These are phyloP conservation scores for Saturnispora sekii DNA, from an alignment of 805 yeast genomes.

Conservation along the genomic window DNA sequence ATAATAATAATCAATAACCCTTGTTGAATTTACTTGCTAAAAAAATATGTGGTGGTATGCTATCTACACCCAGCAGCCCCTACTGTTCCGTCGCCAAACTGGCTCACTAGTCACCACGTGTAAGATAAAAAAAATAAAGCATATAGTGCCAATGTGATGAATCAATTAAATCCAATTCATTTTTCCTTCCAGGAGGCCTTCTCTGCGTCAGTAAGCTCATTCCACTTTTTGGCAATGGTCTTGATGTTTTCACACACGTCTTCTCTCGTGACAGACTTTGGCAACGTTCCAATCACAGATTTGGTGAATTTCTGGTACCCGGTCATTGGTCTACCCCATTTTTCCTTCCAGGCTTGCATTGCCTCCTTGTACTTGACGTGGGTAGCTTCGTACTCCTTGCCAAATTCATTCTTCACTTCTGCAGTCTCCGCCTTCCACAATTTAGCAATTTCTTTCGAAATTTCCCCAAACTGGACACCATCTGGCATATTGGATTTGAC, in stretches of 20 bases:
- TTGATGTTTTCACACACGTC: constrained; percentile 15
- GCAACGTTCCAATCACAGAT: constrained; percentile 9
- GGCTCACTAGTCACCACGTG: too few species aligned
- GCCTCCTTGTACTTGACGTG: constrained; percentile 10
- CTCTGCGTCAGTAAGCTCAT: constrained; percentile 15
- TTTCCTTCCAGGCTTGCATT: constrained; percentile 19
- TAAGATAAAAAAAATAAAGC: neutral
- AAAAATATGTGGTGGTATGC: too few species aligned
- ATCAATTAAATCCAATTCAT: neutral
- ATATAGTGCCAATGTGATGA: too few species aligned
- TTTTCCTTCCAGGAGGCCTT: constrained; percentile 16
- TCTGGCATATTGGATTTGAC: constrained; percentile 4
- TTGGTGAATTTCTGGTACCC: constrained; percentile 19
- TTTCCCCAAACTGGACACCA: neutral
- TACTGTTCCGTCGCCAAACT: too few species aligned
- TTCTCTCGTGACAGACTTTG: constrained; percentile 11
- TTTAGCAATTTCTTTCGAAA: constrained; percentile 9
- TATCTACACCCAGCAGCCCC: too few species aligned
- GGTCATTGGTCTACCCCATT: constrained; percentile 15
- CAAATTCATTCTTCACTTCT: constrained; percentile 13
- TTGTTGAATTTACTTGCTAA: too few species aligned
- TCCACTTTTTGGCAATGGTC: constrained; percentile 18
- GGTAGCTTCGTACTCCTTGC: constrained; percentile 1
- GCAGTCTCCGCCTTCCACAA: constrained; percentile 18
- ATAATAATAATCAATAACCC: neutral